These are phyloP conservation scores for Berberis vulgaris DNA, from an alignment of 164 flowering plant species.

Conservation along the genomic window DNA sequence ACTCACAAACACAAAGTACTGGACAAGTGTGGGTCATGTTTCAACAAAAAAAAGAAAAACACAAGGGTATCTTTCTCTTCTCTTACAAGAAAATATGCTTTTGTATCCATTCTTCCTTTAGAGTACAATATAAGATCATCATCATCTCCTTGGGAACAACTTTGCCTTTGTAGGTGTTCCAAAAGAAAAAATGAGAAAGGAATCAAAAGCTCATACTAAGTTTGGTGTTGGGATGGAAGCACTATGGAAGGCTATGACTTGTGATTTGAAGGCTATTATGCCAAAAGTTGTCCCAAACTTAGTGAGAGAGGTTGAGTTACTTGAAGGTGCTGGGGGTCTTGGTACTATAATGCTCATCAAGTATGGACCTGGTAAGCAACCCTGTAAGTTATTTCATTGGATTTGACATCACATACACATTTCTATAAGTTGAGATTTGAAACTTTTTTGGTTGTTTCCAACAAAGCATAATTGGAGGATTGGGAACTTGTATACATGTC, in stretches of 20 bases:
- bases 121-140: neutral
- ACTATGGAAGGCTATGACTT: slow-evolving; percentile 24
- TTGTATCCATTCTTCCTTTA: neutral
- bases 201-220: slow-evolving; percentile 17
- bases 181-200: slow-evolving; percentile 13
- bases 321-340: slow-evolving; percentile 48
- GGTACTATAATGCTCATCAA: slow-evolving; percentile 30
- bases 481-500: neutral
- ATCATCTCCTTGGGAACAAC: neutral
- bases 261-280: slow-evolving; percentile 14
- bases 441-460: neutral
- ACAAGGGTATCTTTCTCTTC: neutral
- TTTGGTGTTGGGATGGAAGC: slow-evolving; percentile 22
- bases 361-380: slow-evolving; percentile 23
- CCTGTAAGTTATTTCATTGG: neutral
- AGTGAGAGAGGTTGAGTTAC: slow-evolving; percentile 16
- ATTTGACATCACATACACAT: neutral
- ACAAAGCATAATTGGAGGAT: neutral
- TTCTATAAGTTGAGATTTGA: neutral
- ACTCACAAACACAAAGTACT: no score
- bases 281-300: slow-evolving; percentile 21
- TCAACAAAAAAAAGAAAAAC: neutral
- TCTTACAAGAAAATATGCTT: slow-evolving; percentile 1
- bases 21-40: neutral
- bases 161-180: neutral